Percentiles rank a stretch among this genome's conserved stretches.
Evolutionary conservation across 768 basidiomycete genomes (phyloP).

Genomic region (Lentinula detonsa): DNA sequence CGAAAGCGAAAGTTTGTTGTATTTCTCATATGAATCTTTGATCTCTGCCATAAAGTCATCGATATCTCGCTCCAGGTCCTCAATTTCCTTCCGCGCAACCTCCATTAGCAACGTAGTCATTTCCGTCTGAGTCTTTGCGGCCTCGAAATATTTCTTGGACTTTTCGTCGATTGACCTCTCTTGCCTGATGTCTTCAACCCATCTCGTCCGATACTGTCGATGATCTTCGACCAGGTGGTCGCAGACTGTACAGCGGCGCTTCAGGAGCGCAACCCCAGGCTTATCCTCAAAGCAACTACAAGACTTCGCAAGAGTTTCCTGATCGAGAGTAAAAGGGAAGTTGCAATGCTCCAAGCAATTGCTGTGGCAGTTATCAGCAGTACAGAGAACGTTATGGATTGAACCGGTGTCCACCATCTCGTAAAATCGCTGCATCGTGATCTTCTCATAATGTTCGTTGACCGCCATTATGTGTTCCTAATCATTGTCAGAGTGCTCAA

Average conservation of each 20-base stretch:
- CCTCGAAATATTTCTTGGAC: constrained; percentile 12
- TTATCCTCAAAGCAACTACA: background rate
- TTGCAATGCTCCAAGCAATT: constrained; percentile 10
- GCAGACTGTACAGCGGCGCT: constrained; percentile 2
- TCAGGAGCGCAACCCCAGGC: constrained; percentile 4
- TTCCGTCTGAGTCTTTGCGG: constrained; percentile 8
- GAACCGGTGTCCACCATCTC: background rate
- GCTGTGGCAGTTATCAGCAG: constrained; percentile 7
- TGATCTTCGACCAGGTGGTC: constrained; percentile 11
- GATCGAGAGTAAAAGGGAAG: constrained; percentile 11
- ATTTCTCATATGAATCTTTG: constrained; percentile 2
- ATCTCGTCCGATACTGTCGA: constrained; percentile 11
- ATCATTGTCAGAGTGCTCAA: background rate
- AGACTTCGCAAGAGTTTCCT: background rate
- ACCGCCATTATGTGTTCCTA: constrained; percentile 4
- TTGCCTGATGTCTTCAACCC: constrained; percentile 7
- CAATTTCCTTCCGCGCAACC: constrained; percentile 1
- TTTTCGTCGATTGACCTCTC: constrained; percentile 8
- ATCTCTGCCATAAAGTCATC: background rate
- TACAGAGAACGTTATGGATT: constrained; percentile 9
- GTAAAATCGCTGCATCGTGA: constrained; percentile 1
- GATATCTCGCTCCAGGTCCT: background rate
- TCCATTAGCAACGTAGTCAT: background rate
- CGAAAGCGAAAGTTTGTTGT: constrained; percentile 10
- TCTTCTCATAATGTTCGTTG: constrained; percentile 6